Percentiles rank a stretch among this genome's conserved stretches.
Conservation (phyloP, 2,329 filamentous ascomycete species). For the Plectosphaerella plurivora region DNA sequence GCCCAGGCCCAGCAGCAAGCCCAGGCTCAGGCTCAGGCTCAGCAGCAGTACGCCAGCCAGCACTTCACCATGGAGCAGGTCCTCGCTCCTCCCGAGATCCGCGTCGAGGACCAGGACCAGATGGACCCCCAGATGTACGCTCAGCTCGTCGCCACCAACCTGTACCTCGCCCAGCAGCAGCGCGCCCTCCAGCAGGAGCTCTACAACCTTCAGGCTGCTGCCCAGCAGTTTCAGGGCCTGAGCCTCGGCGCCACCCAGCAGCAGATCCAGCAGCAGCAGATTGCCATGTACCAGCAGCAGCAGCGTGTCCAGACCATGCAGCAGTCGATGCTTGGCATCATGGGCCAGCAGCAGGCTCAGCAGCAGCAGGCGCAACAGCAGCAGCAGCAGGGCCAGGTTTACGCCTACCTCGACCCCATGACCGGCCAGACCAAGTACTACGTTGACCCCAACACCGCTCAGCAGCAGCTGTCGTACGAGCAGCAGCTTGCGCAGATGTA, state of each 20-base stretch:
- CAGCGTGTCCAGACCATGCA: constrained; percentile 36
- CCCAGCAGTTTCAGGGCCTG: constrained; percentile 77
- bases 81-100: constrained; percentile 75
- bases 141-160: constrained; percentile 84
- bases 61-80: constrained; percentile 80
- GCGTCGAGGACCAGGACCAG: constrained; percentile 66
- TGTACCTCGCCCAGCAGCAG: constrained; percentile 91
- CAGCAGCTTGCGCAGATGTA: constrained; percentile 25
- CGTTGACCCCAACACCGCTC: constrained; percentile 58
- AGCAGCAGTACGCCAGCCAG: constrained; percentile 32
- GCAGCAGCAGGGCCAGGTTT: constrained; percentile 72
- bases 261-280: constrained; percentile 37
- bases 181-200: constrained; percentile 93
- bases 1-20: constrained; percentile 15
- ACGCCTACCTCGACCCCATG: constrained; percentile 77
- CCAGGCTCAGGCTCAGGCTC: constrained; percentile 16
- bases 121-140: constrained; percentile 86
- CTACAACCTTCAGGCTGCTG: constrained; percentile 74
- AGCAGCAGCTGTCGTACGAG: constrained; percentile 38
- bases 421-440: constrained; percentile 82
- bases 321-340: constrained; percentile 31
- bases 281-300: constrained; percentile 39
- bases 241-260: constrained; percentile 55
- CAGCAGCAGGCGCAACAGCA: constrained; percentile 45
- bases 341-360: constrained; percentile 29